A percentile compares a stretch with the other conserved stretches of the same genome.
Conservation (phyloP, 192 early-diverging fungal species). For the Backusella morwellensis region DNA sequence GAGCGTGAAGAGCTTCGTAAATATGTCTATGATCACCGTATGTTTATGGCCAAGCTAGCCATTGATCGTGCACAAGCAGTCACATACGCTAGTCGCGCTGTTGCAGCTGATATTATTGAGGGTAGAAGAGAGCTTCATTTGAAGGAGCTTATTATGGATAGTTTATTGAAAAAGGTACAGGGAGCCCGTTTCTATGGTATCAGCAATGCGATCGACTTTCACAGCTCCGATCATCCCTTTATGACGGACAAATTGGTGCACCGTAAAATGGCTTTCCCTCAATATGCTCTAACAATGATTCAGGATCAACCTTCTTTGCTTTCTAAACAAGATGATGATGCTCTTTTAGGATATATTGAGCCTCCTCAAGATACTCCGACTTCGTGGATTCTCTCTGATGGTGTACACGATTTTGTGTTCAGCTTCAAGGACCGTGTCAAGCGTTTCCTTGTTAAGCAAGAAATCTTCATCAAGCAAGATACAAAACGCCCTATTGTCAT, state of each 20-base stretch:
- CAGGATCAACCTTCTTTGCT: constrained; percentile 5
- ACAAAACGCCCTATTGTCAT: constrained; percentile 42
- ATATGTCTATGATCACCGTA: constrained; percentile 45
- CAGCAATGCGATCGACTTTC: constrained; percentile 51
- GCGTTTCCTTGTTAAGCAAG: constrained; percentile 39
- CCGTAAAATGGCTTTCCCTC: constrained; percentile 42
- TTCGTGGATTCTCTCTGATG: constrained; percentile 7
- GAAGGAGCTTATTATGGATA: constrained; percentile 54
- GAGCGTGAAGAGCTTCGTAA: constrained; percentile 29
- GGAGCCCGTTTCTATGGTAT: constrained; percentile 49
- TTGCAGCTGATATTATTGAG: constrained; percentile 55
- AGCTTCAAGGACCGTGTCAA: constrained; percentile 48
- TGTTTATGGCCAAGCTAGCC: constrained; percentile 49
- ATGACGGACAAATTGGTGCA: constrained; percentile 34
- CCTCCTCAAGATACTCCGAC: not conserved
- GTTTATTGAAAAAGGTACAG: constrained; percentile 46
- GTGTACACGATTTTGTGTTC: constrained; percentile 18
- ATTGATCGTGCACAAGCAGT: constrained; percentile 50
- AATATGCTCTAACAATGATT: constrained; percentile 26
- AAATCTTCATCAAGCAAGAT: constrained; percentile 39
- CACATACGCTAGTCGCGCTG: constrained; percentile 44
- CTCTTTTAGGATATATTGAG: not conserved
- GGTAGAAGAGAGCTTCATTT: constrained; percentile 49
- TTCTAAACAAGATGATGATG: not conserved
- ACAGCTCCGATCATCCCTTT: constrained; percentile 37